Evolutionary conservation across 202 grass and related monocot species (phyloP).

Genomic region (Bolboschoenoplectus hybrid): DNA sequence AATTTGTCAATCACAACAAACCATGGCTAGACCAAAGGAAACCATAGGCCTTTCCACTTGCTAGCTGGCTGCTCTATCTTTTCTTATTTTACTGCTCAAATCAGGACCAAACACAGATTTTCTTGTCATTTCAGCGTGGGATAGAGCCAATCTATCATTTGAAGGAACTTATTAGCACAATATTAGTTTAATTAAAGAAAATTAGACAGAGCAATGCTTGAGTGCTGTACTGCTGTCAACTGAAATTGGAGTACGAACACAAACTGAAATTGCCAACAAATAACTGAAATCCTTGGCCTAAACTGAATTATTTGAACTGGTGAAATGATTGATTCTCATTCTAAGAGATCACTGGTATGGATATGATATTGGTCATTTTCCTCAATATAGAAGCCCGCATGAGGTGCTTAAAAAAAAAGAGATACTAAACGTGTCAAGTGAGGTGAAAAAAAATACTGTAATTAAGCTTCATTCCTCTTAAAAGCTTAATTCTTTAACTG

Average conservation of each 20-base stretch:
- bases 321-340: neutral
- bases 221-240: neutral
- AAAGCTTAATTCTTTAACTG: neutral
- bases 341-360: neutral
- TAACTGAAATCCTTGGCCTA: neutral
- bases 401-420: neutral
- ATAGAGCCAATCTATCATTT: neutral
- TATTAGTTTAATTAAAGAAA: neutral
- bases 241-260: neutral
- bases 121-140: neutral
- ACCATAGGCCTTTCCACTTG: neutral
- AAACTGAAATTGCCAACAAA: neutral
- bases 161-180: neutral
- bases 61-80: neutral
- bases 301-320: neutral
- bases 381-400: neutral
- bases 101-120: neutral
- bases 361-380: neutral
- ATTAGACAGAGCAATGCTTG: neutral
- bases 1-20: neutral
- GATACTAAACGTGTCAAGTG: neutral
- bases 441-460: neutral
- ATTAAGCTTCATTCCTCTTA: neutral
- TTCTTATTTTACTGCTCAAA: neutral
- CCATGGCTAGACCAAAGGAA: neutral